Percentiles rank a stretch among this genome's conserved stretches.
phyloP scores from a whole-genome alignment of 257 asterid genomes.

The Solanum dulcamara region DNA sequence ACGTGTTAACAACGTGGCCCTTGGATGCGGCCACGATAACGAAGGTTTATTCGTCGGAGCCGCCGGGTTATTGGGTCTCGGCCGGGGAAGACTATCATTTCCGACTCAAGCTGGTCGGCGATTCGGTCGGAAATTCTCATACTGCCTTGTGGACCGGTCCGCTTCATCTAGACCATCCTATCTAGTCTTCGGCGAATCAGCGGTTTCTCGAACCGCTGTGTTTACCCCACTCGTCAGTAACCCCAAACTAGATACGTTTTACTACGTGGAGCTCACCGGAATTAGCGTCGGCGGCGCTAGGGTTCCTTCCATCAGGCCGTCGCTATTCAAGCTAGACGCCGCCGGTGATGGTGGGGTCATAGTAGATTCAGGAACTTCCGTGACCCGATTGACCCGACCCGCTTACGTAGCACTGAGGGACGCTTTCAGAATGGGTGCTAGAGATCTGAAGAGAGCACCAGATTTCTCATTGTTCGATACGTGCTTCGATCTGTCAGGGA shows the following conservation, averaged over 20 bases:
- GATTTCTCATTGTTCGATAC: conserved; percentile 70
- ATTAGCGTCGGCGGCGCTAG: conserved; percentile 70
- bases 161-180: conserved; percentile 52
- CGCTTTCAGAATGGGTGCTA: conserved; percentile 51
- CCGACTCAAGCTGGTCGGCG: conserved; percentile 52
- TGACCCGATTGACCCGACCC: conserved; percentile 63
- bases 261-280: conserved; percentile 59
- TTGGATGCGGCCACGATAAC: conserved; percentile 89
- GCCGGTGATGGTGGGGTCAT: conserved; percentile 72
- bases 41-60: conserved; percentile 84
- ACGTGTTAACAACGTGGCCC: conserved; percentile 31
- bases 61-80: conserved; percentile 82
- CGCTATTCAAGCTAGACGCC: conserved; percentile 43
- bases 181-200: conserved; percentile 51
- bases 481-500: conserved; percentile 73
- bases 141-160: conserved; percentile 74
- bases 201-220: conserved; percentile 45
- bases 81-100: conserved; percentile 64
- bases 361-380: conserved; percentile 84
- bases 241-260: conserved; percentile 68
- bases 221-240: conserved; percentile 58
- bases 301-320: conserved; percentile 34
- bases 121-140: conserved; percentile 59
- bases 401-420: conserved; percentile 64
- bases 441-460: conserved; percentile 27